Evolutionary conservation across 2,329 filamentous ascomycete species (phyloP).

Genomic region (Alternaria brassicicola): DNA sequence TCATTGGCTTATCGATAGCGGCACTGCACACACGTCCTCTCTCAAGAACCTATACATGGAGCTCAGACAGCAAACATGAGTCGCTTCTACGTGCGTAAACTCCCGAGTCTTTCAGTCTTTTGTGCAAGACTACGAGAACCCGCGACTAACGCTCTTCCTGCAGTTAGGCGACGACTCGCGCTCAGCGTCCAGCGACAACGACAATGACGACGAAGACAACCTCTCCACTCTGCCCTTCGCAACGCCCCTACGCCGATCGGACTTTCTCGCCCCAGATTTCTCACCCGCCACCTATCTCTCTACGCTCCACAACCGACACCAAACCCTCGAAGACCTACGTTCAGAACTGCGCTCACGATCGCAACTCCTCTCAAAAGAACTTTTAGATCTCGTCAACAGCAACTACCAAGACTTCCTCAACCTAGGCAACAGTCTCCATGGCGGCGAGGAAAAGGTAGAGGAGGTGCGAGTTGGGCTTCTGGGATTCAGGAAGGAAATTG

Average conservation of each 20-base stretch:
- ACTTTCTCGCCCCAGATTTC: slow-evolving; percentile 80
- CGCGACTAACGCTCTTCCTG: background rate
- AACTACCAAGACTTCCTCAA: slow-evolving; percentile 93
- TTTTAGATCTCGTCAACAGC: slow-evolving; percentile 91
- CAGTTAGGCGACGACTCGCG: slow-evolving; percentile 22
- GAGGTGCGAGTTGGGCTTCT: slow-evolving; percentile 86
- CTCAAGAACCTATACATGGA: slow-evolving; percentile 16
- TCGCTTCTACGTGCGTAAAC: slow-evolving; percentile 54
- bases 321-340: slow-evolving; percentile 92
- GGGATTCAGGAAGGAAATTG: slow-evolving; percentile 82
- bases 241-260: slow-evolving; percentile 76
- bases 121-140: background rate
- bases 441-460: slow-evolving; percentile 90
- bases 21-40: no score
- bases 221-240: slow-evolving; percentile 80
- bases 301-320: slow-evolving; percentile 82
- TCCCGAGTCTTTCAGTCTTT: background rate
- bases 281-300: slow-evolving; percentile 83
- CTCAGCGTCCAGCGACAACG: slow-evolving; percentile 10
- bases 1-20: no score
- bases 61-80: slow-evolving; percentile 49
- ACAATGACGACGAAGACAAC: slow-evolving; percentile 62
- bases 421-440: slow-evolving; percentile 78
- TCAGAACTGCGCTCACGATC: slow-evolving; percentile 82
- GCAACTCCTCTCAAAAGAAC: slow-evolving; percentile 79